phyloP scores from a whole-genome alignment of 805 yeast genomes.

The Maudiozyma pseudohumilis region DNA sequence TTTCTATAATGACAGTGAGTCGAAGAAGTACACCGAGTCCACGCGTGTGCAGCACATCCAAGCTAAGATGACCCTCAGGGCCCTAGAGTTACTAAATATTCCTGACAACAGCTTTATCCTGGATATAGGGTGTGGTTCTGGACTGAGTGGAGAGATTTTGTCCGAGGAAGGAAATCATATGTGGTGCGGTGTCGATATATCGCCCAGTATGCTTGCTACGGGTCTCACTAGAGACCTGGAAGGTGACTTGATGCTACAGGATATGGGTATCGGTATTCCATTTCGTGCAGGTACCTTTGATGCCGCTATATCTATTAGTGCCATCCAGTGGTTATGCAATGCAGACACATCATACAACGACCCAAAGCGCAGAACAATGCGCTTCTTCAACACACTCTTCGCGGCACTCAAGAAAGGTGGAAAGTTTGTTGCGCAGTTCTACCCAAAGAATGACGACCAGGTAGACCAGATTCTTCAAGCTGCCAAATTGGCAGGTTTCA shows the following conservation, averaged over 20 bases:
- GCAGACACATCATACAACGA: constrained; percentile 79
- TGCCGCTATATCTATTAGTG: constrained; percentile 90
- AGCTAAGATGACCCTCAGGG: constrained; percentile 93
- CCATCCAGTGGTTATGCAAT: constrained; percentile 96
- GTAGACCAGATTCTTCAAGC: constrained; percentile 66
- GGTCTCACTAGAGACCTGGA: constrained; percentile 88
- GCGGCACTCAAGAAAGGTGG: constrained; percentile 88
- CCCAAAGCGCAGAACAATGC: constrained; percentile 69
- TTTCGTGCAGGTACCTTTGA: constrained; percentile 95
- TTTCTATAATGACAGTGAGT: constrained; percentile 85
- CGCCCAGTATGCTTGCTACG: constrained; percentile 92
- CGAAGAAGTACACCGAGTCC: constrained; percentile 80
- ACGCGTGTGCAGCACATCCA: constrained; percentile 98
- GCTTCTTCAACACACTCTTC: constrained; percentile 82
- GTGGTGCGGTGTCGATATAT: constrained; percentile 95
- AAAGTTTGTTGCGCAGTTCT: constrained; percentile 93
- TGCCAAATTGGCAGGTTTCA: constrained; percentile 91
- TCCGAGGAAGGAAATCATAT: constrained; percentile 79
- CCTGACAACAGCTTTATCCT: constrained; percentile 58
- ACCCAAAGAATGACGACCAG: constrained; percentile 85
- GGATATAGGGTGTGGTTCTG: constrained; percentile 97
- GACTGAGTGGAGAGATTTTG: constrained; percentile 86
- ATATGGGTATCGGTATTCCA: constrained; percentile 90
- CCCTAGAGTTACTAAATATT: constrained; percentile 75
- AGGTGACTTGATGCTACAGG: constrained; percentile 85